phyloP scores from a whole-genome alignment of 495 filamentous ascomycete species.

The Penicillium mononematosum region DNA sequence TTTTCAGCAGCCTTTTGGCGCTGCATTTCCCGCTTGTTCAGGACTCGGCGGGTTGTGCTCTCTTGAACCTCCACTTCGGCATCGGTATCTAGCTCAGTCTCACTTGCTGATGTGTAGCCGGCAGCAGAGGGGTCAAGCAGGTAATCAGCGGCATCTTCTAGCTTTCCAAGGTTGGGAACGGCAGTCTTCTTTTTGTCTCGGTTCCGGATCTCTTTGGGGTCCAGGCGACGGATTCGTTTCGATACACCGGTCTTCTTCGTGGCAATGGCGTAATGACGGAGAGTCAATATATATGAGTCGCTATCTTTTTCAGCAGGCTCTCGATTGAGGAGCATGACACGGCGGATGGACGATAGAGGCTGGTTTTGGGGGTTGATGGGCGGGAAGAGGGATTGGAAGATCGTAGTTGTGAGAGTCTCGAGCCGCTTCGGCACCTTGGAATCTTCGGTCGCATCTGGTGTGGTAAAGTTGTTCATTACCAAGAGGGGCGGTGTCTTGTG shows the following conservation, averaged over 20 bases:
- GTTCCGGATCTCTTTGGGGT: slow-evolving; percentile 75
- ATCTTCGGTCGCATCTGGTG: slow-evolving; percentile 53
- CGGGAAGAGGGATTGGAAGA: slow-evolving; percentile 96
- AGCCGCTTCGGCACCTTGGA: slow-evolving; percentile 78
- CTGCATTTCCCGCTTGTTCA: slow-evolving; percentile 63
- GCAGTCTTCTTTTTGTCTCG: slow-evolving; percentile 62
- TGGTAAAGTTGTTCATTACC: slow-evolving; percentile 97
- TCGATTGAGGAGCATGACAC: slow-evolving; percentile 87
- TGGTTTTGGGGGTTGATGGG: slow-evolving; percentile 91
- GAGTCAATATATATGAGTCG: slow-evolving; percentile 78
- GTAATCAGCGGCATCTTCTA: slow-evolving; percentile 94
- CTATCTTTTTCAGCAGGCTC: slow-evolving; percentile 56
- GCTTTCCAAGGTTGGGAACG: slow-evolving; percentile 83
- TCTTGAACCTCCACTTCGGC: slow-evolving; percentile 91
- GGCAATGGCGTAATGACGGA: slow-evolving; percentile 92
- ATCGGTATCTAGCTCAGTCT: slow-evolving; percentile 90
- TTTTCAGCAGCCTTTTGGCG: slow-evolving; percentile 47
- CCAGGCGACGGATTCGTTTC: slow-evolving; percentile 74
- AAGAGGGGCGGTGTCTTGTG: slow-evolving; percentile 80
- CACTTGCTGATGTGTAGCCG: slow-evolving; percentile 89
- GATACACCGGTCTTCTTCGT: slow-evolving; percentile 84
- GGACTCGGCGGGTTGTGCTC: slow-evolving; percentile 63
- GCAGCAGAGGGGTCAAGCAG: slow-evolving; percentile 81
- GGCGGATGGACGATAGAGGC: slow-evolving; percentile 81
- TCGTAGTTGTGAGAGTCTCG: slow-evolving; percentile 86